Evolutionary conservation across 208 protist genomes (phyloP).

Genomic region (Wallacemonas rigidus): DNA sequence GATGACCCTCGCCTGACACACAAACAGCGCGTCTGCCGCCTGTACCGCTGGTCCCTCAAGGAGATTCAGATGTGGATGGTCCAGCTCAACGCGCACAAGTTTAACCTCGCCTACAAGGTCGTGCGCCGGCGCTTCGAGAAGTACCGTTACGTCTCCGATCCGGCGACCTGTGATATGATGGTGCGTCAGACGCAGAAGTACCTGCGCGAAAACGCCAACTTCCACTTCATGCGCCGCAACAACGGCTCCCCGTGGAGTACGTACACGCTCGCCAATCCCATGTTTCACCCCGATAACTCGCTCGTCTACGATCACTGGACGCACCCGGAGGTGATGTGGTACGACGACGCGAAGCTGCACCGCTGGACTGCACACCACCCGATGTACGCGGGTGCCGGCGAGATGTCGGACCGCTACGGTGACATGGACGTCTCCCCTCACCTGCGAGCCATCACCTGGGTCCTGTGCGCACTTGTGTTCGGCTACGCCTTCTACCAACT

Average conservation of each 20-base stretch:
- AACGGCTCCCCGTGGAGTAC: constrained; percentile 82
- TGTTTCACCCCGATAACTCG: constrained; percentile 89
- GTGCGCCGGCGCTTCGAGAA: constrained; percentile 85
- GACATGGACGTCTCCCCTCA: constrained; percentile 85
- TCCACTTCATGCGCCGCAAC: constrained; percentile 84
- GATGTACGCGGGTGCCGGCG: constrained; percentile 75
- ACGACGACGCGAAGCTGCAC: constrained; percentile 91
- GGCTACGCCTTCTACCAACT: constrained; percentile 57
- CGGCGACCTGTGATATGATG: constrained; percentile 92
- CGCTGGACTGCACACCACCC: constrained; percentile 85
- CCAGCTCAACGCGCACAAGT: constrained; percentile 87
- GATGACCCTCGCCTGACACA: constrained; percentile 93
- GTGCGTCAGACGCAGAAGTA: constrained; percentile 93
- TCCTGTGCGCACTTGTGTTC: constrained; percentile 35
- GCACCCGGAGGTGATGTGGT: constrained; percentile 90
- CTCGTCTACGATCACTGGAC: constrained; percentile 93
- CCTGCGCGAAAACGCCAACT: constrained; percentile 83
- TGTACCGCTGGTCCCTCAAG: constrained; percentile 89
- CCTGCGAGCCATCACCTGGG: constrained; percentile 46
- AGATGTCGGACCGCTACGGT: constrained; percentile 82
- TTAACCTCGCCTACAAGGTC: constrained; percentile 91
- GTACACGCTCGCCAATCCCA: constrained; percentile 82
- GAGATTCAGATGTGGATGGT: constrained; percentile 89
- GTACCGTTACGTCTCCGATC: constrained; percentile 90
- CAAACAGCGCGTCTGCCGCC: constrained; percentile 90